A percentile compares a stretch with the other conserved stretches of the same genome.
Evolutionary conservation across 2,329 filamentous ascomycete species (phyloP).

Genomic region (Plectosphaerella sp.): DNA sequence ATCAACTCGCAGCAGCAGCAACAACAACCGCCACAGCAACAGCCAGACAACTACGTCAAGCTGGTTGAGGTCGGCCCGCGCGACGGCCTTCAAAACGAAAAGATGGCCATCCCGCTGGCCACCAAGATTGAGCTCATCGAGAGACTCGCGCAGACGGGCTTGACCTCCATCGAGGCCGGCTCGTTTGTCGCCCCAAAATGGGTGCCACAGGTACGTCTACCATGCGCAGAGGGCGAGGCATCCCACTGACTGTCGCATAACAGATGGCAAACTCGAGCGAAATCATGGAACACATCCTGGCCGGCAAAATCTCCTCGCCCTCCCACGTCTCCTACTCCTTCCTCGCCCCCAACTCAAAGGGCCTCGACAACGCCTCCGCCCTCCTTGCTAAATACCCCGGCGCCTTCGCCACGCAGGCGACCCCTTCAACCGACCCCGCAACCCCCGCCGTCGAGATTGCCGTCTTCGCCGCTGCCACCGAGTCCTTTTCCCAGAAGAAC

Average conservation of each 20-base stretch:
- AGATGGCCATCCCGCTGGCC: constrained; percentile 61
- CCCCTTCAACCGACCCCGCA: constrained; percentile 30
- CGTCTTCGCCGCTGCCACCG: constrained; percentile 78
- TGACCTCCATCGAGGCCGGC: constrained; percentile 73
- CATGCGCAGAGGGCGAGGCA: background rate
- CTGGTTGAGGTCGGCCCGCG: constrained; percentile 82
- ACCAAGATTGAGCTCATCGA: constrained; percentile 77
- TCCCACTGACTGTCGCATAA: background rate
- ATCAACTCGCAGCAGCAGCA: constrained; percentile 10
- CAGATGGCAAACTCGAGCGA: constrained; percentile 77
- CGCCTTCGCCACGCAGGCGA: constrained; percentile 47
- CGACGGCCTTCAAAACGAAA: constrained; percentile 86
- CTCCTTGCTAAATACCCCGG: constrained; percentile 45
- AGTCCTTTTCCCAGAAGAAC: constrained; percentile 75
- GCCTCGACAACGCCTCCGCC: constrained; percentile 57
- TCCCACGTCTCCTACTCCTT: constrained; percentile 70
- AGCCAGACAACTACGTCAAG: constrained; percentile 42
- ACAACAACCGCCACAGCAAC: constrained; percentile 13
- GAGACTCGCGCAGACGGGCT: constrained; percentile 61
- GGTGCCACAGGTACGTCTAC: constrained; percentile 64
- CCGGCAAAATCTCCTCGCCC: constrained; percentile 48
- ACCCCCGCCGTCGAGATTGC: constrained; percentile 63
- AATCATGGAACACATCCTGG: constrained; percentile 66
- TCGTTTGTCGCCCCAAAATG: constrained; percentile 82
- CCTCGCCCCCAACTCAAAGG: constrained; percentile 73